Conservation (phyloP, 2,329 filamentous ascomycete species). For the Pestalotiopsis sp. region DNA sequence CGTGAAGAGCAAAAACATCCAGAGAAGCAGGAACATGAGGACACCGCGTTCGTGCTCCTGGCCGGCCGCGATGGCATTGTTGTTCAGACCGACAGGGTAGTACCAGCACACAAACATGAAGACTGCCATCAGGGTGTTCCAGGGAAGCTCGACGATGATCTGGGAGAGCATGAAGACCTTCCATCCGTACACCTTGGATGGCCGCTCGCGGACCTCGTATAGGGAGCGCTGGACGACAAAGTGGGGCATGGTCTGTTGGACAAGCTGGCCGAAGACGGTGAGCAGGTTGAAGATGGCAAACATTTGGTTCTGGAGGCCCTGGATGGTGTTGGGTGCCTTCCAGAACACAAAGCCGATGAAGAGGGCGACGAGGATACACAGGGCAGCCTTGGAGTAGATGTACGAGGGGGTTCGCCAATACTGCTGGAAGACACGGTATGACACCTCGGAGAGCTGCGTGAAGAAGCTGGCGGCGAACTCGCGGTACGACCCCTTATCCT, state of each 20-base stretch:
- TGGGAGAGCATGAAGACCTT: slow-evolving; percentile 79
- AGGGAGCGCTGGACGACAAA: slow-evolving; percentile 78
- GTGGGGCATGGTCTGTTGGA: slow-evolving; percentile 79
- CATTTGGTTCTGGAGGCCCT: slow-evolving; percentile 81
- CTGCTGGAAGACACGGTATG: slow-evolving; percentile 74
- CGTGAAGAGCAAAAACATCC: slow-evolving; percentile 75
- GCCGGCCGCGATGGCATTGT: slow-evolving; percentile 64
- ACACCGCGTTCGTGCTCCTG: slow-evolving; percentile 68
- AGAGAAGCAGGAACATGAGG: slow-evolving; percentile 76
- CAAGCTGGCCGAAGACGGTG: slow-evolving; percentile 76
- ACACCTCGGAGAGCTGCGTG: slow-evolving; percentile 67
- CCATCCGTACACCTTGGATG: slow-evolving; percentile 82
- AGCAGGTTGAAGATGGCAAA: slow-evolving; percentile 81
- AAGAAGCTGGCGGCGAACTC: slow-evolving; percentile 80
- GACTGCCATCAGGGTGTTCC: slow-evolving; percentile 74
- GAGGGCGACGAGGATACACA: slow-evolving; percentile 63
- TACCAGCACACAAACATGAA: slow-evolving; percentile 81
- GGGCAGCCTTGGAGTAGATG: slow-evolving; percentile 71
- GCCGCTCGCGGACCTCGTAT: slow-evolving; percentile 81
- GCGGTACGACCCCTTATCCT: slow-evolving; percentile 53
- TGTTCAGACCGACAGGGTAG: slow-evolving; percentile 77
- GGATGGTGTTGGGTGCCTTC: slow-evolving; percentile 68
- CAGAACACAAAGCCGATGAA: slow-evolving; percentile 83
- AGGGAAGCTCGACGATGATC: slow-evolving; percentile 81
- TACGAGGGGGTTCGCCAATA: slow-evolving; percentile 83